Evolutionary conservation across 148 eudicot genomes (phyloP), one percentile per base, ranked within the genome.

Genomic region (Selenicereus undatus): DNA sequence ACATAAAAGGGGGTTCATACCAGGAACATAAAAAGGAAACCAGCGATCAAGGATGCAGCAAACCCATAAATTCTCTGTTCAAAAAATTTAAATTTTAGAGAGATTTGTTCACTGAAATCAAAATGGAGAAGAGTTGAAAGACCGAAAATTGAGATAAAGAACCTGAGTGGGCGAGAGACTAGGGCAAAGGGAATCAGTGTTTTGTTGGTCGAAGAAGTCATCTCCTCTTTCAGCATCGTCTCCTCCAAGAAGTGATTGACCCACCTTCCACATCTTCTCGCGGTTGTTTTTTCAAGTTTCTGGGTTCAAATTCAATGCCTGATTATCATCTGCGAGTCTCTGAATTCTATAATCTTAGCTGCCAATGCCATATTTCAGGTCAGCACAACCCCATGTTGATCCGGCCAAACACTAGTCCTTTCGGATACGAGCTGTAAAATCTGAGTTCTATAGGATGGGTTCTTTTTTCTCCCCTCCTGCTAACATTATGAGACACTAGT

Each of bases 21-120:
- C 92, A 91, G 78, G 70, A 91, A 76, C 79, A 89, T 81, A 24
- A 85, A 84, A 36, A 88, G 79, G 20, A 90, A 56, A 8, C 91
- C 95, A 74, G 84, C 85, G 24, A 88, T 64, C 72, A 85, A 83
- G 88, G 89, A 86, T 14, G 87, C 91, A 86, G 80, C 95, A 81
- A 90, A 91, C 22, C 74, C 95, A 84, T 91, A 91, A 26, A 91
- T n/a, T 81, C 93, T 88, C 95, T 91, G 87, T n/a, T 80, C 84
- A 71, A 54, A 60, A 16, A 60, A 50, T 43, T 42, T 0, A 35
- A 45, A 22, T 21, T 4, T 71, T 45, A 20, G 45, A 42, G 4
- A 74, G 0, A 73, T 2, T 74, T 13, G 29, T 18, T n/a, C 24
- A 75, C 6, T 52, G 58, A 78, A 80, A 20, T 39, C 14, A 30